Base-by-base conservation (phyloP, 2,329 filamentous ascomycete genomes). In the Apiospora pterosperma region DNA sequence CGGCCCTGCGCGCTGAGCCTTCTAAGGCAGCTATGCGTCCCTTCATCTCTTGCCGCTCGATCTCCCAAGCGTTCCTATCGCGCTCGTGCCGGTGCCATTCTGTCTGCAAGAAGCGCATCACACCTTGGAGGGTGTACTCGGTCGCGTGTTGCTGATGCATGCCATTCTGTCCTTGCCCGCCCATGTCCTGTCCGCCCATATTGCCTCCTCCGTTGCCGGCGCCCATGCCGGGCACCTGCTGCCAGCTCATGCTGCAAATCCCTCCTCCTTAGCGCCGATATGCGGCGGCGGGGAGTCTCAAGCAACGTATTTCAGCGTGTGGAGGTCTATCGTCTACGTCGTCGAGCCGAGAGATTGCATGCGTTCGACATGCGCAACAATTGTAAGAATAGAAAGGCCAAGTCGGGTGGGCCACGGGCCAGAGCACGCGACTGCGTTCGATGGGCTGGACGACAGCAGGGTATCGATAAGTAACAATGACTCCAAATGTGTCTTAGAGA, bases 11-110 rank as follows among this genome's bases (percentile, higher is more conserved):
- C 36, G 90, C 88, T 70, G 97, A 92, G 63, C 96, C 96, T 79
- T 99, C 96, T 69, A 98, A 87, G 73, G 92, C 91, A 62, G 95
- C 95, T 80, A 99, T 97, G 74, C 96, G 90, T 70, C 92, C 93
- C 82, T 97, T 97, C 96, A 99, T 98, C 81, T 99, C 96, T 73
- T 97, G 96, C 75, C 93, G 90, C 80, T 99, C 96, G 76, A 99
- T 99, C 79, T 99, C 96, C 96, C 96, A 99, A 41, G 93, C 90
- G 80, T 99, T 99, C 73, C 96, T 89, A 76, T 97, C 96, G 79
- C 96, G 92, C 80, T 99, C 96, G 78, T 99, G 95, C 71, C 93
- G 91, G 80, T 99, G 96, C 96, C 96, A 99, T 86, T 99, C 95
- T 59, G 96, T 96, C 81, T 99, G 96, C 42, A 99, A 88, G 78